Evolutionary conservation across 78 protist species (phyloP).

Genomic region (Acrasis kona): DNA sequence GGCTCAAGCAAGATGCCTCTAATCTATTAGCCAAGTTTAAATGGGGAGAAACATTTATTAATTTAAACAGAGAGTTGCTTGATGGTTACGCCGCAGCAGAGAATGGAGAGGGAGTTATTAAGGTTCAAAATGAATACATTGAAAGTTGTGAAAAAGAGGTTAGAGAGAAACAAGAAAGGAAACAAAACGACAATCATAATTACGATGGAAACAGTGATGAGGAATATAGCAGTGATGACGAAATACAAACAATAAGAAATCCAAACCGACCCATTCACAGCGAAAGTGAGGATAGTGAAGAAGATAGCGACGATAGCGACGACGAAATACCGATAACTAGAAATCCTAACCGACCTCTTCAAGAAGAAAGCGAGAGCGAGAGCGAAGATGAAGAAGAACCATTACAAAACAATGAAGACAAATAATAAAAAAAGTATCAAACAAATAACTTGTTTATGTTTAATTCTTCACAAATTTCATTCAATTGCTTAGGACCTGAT

Average conservation of each 20-base stretch:
- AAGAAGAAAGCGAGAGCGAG: no score
- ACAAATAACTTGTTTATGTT: no score
- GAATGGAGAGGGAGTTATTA: neutral
- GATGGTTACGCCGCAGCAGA: constrained; percentile 26
- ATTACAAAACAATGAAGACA: no score
- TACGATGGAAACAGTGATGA: constrained; percentile 17
- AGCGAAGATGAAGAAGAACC: no score
- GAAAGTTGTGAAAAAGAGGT: neutral
- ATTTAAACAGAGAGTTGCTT: constrained; percentile 67
- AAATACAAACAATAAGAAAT: no score
- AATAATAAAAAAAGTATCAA: no score
- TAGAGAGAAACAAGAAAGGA: neutral
- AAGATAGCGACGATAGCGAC: neutral
- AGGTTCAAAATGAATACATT: constrained; percentile 2
- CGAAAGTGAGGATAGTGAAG: constrained; percentile 6
- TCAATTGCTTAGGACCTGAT: no score
- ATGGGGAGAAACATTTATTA: constrained; percentile 82
- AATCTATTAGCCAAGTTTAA: constrained; percentile 56
- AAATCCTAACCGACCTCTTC: no score
- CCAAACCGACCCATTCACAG: no score
- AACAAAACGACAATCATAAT: neutral
- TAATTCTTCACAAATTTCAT: no score
- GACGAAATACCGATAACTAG: no score
- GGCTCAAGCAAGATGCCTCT: constrained; percentile 50
- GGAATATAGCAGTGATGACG: constrained; percentile 9